Conservation (phyloP, 768 basidiomycete species). For the Kwoniella sp. region DNA sequence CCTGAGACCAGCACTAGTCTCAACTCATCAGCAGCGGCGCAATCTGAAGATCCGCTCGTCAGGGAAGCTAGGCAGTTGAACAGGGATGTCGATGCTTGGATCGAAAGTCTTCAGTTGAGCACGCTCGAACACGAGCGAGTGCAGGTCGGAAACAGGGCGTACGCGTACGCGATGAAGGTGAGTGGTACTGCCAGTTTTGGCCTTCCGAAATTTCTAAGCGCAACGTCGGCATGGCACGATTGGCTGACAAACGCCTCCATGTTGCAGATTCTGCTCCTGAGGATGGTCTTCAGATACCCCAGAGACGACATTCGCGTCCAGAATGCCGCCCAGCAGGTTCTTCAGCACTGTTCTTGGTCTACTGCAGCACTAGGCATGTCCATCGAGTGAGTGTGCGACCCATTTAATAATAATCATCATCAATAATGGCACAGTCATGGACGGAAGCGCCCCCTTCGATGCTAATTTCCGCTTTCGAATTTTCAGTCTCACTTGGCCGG, state of each 20-base stretch:
- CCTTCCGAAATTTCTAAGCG: too few relatives aligned
- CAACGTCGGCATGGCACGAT: neutral
- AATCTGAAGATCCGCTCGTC: slow-evolving; percentile 25
- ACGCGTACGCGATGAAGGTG: slow-evolving; percentile 54
- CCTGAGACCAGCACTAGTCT: neutral
- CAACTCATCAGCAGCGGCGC: neutral
- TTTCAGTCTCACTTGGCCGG: slow-evolving; percentile 49
- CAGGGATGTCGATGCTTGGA: slow-evolving; percentile 50
- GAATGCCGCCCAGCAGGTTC: slow-evolving; percentile 43
- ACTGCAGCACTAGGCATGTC: slow-evolving; percentile 53
- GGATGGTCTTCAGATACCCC: slow-evolving; percentile 43
- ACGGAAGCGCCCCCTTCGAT: too few relatives aligned
- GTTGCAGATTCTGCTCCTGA: slow-evolving; percentile 45
- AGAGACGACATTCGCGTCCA: slow-evolving; percentile 44
- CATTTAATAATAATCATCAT: too few relatives aligned
- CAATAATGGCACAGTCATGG: too few relatives aligned
- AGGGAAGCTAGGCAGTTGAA: slow-evolving; percentile 39
- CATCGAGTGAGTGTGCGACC: slow-evolving; percentile 46
- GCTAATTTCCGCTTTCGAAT: too few relatives aligned
- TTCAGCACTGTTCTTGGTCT: slow-evolving; percentile 49
- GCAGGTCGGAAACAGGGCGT: slow-evolving; percentile 51
- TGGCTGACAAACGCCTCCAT: neutral
- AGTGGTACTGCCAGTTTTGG: too few relatives aligned
- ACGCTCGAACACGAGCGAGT: slow-evolving; percentile 53
- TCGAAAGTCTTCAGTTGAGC: slow-evolving; percentile 42